Base-by-base conservation (phyloP, 352 stramenopile species). In the Phytophthora nicotianae region DNA sequence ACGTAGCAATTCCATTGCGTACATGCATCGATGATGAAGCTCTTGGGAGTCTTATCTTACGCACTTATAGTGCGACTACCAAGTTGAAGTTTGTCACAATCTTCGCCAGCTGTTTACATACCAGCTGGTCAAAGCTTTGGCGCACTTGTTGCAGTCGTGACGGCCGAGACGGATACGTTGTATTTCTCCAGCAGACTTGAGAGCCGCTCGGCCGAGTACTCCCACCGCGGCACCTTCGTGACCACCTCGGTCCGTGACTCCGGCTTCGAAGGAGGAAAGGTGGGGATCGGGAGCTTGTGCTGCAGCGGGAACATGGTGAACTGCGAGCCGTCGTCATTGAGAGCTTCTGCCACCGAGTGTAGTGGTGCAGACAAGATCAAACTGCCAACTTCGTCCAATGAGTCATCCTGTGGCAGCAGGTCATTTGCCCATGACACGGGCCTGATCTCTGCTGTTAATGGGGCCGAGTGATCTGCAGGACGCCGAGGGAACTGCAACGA, bases 381-480 rank as follows among this genome's bases (percentile, higher is more conserved):
- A 19, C 0, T 56, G 26, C 35, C 10, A 50, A 48, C 13, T 33
- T 66, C 29, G 10, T 50, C 47, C 3, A 33, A 33, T 16, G 33
- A 26, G 24, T 69, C 58, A 19, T 77, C 61, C 2, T 74, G 61
- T 10, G 50, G 56, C 19, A 81, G 42, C 8, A 90, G 68, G 29
- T 77, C 74, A 37, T 79, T 69, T 40, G 80, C 72, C 81, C 81
- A 90, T 20, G 78, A 73, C 5, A 77, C 66, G 4, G 76, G 76
- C 33, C 83, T 85, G 68, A 90, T 90, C 65, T 88, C 81, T 11
- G 81, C 76, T 27, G 76, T 87, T 9, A 90, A 62, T 1, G 80
- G 65, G 14, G 72, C 61, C 5, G 51, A 47, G 5, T 53, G 21
- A 46, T 59, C 54, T 7, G 26, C 9, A 11, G 58, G 19, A 40